A percentile compares a stretch with the other conserved stretches of the same genome.
These are phyloP conservation scores for Colletotrichum australisinense DNA, from an alignment of 2,329 filamentous ascomycete genomes.

Conservation along the genomic window DNA sequence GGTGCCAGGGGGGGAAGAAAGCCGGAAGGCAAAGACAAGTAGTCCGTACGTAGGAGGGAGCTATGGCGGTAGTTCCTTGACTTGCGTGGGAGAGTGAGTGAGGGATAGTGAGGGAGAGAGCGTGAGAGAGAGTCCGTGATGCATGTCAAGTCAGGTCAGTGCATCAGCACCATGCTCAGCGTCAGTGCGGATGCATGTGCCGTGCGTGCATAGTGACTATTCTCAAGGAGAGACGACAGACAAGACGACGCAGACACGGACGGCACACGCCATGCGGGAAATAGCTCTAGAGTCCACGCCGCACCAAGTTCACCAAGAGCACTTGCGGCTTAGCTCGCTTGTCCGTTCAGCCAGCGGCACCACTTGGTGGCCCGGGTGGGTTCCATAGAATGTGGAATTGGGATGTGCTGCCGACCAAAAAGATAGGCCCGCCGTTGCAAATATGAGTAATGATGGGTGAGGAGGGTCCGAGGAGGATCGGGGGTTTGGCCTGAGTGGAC, in stretches of 20 bases:
- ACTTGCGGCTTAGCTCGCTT: slow-evolving; percentile 16
- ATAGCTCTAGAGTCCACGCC: slow-evolving; percentile 23
- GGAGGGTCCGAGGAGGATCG: background rate
- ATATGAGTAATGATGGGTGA: background rate
- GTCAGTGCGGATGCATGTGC: slow-evolving; percentile 23
- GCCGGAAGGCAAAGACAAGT: background rate
- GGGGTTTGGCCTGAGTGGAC: background rate
- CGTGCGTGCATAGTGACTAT: background rate
- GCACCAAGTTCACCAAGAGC: slow-evolving; percentile 14
- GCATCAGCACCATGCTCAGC: slow-evolving; percentile 17
- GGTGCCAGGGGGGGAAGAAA: background rate
- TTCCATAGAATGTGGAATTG: slow-evolving; percentile 31
- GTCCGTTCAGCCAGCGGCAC: slow-evolving; percentile 14
- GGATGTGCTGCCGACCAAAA: background rate
- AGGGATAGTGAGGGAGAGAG: background rate
- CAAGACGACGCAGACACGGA: background rate
- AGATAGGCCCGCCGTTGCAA: background rate
- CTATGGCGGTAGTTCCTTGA: too few species aligned
- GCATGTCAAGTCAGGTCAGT: slow-evolving; percentile 30
- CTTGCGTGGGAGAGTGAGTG: background rate
- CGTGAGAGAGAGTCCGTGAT: background rate
- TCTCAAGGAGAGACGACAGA: background rate
- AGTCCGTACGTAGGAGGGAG: background rate
- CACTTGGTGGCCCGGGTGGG: slow-evolving; percentile 27
- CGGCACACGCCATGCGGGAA: slow-evolving; percentile 9